Conservation (phyloP, 139 green algal genomes). For the Mychonastes homosphaera region DNA sequence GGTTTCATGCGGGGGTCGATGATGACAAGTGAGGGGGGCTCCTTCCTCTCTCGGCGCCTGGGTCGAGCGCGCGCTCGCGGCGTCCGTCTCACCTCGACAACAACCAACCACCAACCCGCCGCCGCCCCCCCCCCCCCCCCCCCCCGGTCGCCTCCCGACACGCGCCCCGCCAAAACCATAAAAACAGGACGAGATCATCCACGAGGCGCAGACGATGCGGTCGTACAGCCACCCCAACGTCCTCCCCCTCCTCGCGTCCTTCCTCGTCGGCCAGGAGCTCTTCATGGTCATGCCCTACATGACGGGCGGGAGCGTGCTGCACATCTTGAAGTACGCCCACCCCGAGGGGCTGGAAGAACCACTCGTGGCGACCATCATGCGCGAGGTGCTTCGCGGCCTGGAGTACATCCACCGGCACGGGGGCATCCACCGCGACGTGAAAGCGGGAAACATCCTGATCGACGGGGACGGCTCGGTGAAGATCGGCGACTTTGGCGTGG, state of each 20-base stretch:
- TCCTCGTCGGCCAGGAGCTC: conserved; percentile 77
- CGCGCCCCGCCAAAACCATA: neutral
- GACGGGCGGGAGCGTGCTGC: conserved; percentile 59
- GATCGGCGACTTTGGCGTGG: conserved; percentile 96
- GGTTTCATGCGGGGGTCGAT: neutral
- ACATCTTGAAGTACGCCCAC: conserved; percentile 84
- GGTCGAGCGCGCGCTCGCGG: too few species aligned
- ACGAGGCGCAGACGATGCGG: conserved; percentile 91
- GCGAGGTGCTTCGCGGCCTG: conserved; percentile 83
- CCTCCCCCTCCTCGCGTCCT: conserved; percentile 85
- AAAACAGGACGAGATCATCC: conserved; percentile 87
- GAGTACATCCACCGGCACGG: conserved; percentile 93
- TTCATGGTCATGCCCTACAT: conserved; percentile 94
- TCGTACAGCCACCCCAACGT: conserved; percentile 89
- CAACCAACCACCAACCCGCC: neutral
- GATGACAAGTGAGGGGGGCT: neutral
- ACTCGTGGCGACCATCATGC: conserved; percentile 85
- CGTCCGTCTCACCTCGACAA: neutral
- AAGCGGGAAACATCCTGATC: conserved; percentile 98
- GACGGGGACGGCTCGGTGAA: conserved; percentile 76
- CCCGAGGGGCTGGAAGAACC: conserved; percentile 84
- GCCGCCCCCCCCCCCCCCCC: too few species aligned
- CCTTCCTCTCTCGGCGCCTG: neutral
- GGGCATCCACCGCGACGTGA: conserved; percentile 96
- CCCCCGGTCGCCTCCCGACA: neutral